phyloP scores from a whole-genome alignment of 257 asterid genomes.

The Scutellaria minor region DNA sequence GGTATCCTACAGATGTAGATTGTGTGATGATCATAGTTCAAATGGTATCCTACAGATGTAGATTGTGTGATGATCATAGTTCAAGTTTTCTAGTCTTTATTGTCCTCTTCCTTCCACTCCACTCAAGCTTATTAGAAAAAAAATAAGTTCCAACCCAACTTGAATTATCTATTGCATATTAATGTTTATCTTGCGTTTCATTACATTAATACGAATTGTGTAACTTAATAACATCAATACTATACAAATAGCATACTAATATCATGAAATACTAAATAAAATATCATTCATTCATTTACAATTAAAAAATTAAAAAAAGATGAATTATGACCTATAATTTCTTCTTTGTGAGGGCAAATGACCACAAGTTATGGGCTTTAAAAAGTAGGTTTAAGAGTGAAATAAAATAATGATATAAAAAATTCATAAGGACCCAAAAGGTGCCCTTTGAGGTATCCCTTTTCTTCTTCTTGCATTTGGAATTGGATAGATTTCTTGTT shows the following conservation, averaged over 20 bases:
- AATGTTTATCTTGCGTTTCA: neutral
- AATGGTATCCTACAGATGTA: too few relatives aligned
- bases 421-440: slow-evolving; percentile 57
- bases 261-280: neutral
- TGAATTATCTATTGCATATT: neutral
- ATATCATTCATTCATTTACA: neutral
- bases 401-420: neutral
- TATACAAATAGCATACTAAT: neutral
- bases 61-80: too few relatives aligned
- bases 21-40: too few relatives aligned
- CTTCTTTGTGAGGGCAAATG: slow-evolving; percentile 39
- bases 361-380: slow-evolving; percentile 47
- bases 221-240: too few relatives aligned
- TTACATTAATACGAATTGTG: too few relatives aligned
- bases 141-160: too few relatives aligned
- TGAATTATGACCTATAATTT: slow-evolving; percentile 11
- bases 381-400: slow-evolving; percentile 32
- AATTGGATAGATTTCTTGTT: slow-evolving; percentile 65
- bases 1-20: too few relatives aligned
- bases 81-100: too few relatives aligned
- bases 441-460: slow-evolving; percentile 90
- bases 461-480: slow-evolving; percentile 80
- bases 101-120: too few relatives aligned
- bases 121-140: too few relatives aligned
- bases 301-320: neutral